These are phyloP conservation scores for Hordeum marinum DNA, from an alignment of 176 grass and related monocot genomes.

Conservation along the genomic window DNA sequence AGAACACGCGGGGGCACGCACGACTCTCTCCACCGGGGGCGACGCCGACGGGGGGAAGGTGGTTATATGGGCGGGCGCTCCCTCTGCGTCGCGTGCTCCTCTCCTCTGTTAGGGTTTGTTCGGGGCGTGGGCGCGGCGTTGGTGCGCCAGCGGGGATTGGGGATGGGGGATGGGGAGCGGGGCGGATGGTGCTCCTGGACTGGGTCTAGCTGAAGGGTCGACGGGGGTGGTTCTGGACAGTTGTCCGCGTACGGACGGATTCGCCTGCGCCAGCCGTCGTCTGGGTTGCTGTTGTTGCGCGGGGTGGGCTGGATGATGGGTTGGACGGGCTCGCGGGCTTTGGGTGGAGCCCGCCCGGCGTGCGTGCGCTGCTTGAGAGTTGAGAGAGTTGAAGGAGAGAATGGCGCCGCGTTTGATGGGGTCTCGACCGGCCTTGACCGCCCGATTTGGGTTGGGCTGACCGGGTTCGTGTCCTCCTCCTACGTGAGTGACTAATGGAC, in stretches of 20 bases:
- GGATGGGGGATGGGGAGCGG: neutral
- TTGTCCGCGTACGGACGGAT: neutral
- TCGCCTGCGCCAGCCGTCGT: too few species aligned
- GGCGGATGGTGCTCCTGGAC: neutral
- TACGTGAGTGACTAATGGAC: too few species aligned
- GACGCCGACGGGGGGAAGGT: neutral
- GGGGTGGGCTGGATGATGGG: neutral
- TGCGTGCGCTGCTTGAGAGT: too few species aligned
- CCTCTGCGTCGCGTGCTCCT: too few species aligned
- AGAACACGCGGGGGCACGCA: conserved; percentile 31
- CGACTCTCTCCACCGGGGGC: conserved; percentile 44
- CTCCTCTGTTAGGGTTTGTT: neutral
- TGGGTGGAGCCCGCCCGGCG: neutral
- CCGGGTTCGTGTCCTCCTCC: too few species aligned
- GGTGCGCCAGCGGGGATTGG: neutral
- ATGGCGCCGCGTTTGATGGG: neutral
- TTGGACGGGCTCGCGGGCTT: neutral
- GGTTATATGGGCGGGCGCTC: conserved; percentile 4
- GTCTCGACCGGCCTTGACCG: neutral
- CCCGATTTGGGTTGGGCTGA: neutral
- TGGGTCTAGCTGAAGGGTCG: neutral
- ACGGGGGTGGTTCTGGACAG: neutral
- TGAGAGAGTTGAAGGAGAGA: too few species aligned
- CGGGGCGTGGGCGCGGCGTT: neutral
- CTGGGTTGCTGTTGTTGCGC: too few species aligned